Evolutionary conservation across 345 rosid genomes (phyloP).

Genomic region (Syzygium aromaticum): DNA sequence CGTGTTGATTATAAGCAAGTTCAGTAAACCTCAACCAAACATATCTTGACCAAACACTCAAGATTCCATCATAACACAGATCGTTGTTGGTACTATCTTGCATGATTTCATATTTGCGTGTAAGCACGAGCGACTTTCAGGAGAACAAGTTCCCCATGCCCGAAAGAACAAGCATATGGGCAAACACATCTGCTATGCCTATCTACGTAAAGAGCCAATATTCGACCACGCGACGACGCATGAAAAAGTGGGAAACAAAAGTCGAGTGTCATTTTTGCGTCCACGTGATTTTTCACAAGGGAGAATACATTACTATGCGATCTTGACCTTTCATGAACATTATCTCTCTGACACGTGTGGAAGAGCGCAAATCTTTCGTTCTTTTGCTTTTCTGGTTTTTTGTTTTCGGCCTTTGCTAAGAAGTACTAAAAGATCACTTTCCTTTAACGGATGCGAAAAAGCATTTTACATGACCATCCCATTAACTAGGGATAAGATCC

Average conservation of each 20-base stretch:
- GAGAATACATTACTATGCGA: neutral
- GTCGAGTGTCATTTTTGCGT: neutral
- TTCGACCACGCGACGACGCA: neutral
- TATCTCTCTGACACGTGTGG: neutral
- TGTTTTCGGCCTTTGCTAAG: neutral
- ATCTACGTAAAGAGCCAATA: neutral
- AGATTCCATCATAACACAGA: neutral
- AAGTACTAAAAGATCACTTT: neutral
- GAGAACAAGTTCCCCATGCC: neutral
- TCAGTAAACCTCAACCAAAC: neutral
- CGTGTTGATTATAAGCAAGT: neutral
- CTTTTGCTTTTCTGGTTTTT: neutral
- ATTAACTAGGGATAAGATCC: neutral
- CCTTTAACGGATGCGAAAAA: neutral
- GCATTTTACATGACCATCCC: neutral
- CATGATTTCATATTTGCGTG: neutral
- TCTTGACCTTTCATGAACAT: neutral
- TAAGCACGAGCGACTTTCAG: rapidly evolving
- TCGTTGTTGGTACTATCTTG: neutral
- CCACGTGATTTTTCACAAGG: neutral
- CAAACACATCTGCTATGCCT: neutral
- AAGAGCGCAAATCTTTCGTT: neutral
- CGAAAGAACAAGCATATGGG: neutral
- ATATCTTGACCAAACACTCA: neutral
- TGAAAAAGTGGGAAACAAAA: neutral